A percentile compares a stretch with the other conserved stretches of the same genome.
Conservation (phyloP, 2,329 filamentous ascomycete species). For the Emergomyces pasteurianus region DNA sequence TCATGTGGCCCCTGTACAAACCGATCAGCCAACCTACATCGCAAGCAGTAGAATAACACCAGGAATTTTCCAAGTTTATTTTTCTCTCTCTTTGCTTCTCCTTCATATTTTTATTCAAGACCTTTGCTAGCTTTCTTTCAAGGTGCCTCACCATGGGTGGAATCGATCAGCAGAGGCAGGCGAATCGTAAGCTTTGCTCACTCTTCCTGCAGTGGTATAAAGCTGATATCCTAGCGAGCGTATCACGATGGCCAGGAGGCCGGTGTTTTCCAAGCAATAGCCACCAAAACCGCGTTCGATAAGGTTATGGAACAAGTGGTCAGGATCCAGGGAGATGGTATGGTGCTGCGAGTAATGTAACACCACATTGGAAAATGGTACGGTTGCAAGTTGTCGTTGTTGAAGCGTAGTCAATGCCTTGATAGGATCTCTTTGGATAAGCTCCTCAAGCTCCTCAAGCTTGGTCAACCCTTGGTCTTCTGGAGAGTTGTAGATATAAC, state of each 20-base stretch:
- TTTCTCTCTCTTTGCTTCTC: background rate
- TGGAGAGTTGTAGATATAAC: conserved; percentile 16
- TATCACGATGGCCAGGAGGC: conserved; percentile 41
- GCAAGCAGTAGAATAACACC: background rate
- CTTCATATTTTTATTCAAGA: no score
- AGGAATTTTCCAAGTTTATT: no score
- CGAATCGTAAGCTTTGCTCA: conserved; percentile 25
- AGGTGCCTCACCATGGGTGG: conserved; percentile 33
- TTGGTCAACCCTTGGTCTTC: conserved; percentile 10
- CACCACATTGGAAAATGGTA: conserved; percentile 47
- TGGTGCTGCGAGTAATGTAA: conserved; percentile 44
- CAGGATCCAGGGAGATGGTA: conserved; percentile 37
- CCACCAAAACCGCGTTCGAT: conserved; percentile 41
- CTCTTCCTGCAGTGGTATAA: conserved; percentile 45
- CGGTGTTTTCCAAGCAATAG: conserved; percentile 51
- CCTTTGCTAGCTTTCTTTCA: background rate
- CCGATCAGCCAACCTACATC: background rate
- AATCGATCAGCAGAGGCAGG: conserved; percentile 29
- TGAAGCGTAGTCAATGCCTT: conserved; percentile 24
- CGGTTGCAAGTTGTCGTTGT: conserved; percentile 33
- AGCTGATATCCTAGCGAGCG: conserved; percentile 41
- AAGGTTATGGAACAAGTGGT: conserved; percentile 43
- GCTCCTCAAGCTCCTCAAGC: conserved; percentile 18
- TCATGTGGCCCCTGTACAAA: conserved; percentile 39
- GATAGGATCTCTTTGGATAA: conserved; percentile 21